Evolutionary conservation across 75 land plant genomes (phyloP).

Genomic region (Picea glauca): DNA sequence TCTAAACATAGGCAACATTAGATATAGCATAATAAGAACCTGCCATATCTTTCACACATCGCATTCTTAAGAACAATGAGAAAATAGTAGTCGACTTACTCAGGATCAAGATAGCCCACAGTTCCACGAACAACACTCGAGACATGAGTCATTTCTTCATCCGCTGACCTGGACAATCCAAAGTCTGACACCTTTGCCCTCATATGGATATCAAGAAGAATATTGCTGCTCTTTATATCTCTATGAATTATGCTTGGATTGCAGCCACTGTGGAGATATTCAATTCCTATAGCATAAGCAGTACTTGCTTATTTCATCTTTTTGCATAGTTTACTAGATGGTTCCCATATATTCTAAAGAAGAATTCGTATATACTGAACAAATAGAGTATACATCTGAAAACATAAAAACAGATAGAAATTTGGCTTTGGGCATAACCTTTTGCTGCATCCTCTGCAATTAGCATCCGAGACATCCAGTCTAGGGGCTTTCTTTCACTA

Average conservation of each 20-base stretch:
- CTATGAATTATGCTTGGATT: constrained; percentile 64
- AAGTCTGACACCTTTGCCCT: constrained; percentile 65
- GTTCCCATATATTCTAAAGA: too few species aligned
- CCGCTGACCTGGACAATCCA: constrained; percentile 54
- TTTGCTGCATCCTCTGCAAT: constrained; percentile 67
- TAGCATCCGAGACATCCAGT: constrained; percentile 47
- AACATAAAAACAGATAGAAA: not conserved
- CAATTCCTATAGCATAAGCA: constrained; percentile 33
- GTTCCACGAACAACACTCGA: constrained; percentile 67
- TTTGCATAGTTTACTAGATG: not conserved
- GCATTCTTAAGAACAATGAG: not conserved
- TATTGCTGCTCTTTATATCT: constrained; percentile 64
- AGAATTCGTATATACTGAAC: too few species aligned
- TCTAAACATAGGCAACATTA: not conserved
- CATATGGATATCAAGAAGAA: constrained; percentile 54
- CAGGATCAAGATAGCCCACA: constrained; percentile 72
- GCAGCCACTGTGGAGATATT: constrained; percentile 65
- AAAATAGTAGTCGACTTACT: constrained; percentile 31
- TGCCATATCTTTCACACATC: not conserved
- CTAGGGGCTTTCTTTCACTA: constrained; percentile 23
- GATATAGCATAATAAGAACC: not conserved
- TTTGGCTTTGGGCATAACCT: constrained; percentile 21
- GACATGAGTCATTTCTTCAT: constrained; percentile 41
- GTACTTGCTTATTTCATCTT: not conserved
- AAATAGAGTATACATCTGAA: not conserved